phyloP scores from a whole-genome alignment of 768 basidiomycete species.

The Ramaria sp. region DNA sequence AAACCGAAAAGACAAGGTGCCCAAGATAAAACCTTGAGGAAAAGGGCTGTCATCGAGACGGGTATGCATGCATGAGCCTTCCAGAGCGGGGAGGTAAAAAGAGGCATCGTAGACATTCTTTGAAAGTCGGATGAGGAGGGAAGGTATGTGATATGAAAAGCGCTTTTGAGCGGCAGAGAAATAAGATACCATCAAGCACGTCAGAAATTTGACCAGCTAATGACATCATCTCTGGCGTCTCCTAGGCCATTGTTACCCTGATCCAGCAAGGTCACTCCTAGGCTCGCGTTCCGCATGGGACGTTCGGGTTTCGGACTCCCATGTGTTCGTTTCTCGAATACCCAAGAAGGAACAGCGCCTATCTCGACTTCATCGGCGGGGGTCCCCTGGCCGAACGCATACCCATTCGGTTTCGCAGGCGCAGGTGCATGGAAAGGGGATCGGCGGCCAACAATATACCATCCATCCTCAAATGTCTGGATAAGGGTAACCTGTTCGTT shows the following conservation, averaged over 20 bases:
- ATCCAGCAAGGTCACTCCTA: slow-evolving; percentile 45
- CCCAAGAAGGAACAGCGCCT: slow-evolving; percentile 70
- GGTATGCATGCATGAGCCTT: too few relatives aligned
- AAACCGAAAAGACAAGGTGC: not conserved
- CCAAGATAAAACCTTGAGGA: not conserved
- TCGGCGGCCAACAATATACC: slow-evolving; percentile 61
- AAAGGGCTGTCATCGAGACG: too few relatives aligned
- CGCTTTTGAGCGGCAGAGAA: not conserved
- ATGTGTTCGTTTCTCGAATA: slow-evolving; percentile 53
- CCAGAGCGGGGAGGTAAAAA: too few relatives aligned
- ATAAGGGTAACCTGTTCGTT: slow-evolving; percentile 56
- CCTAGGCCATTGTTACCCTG: slow-evolving; percentile 25
- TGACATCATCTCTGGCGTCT: slow-evolving; percentile 29
- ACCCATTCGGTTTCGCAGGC: slow-evolving; percentile 3
- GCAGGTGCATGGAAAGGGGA: slow-evolving; percentile 29
- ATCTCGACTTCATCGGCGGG: slow-evolving; percentile 40
- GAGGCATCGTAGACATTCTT: too few relatives aligned
- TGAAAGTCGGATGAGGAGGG: too few relatives aligned
- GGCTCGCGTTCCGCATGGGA: slow-evolving; percentile 50
- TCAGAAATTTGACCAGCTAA: slow-evolving; percentile 65
- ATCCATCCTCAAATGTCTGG: slow-evolving; percentile 67
- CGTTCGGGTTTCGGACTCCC: slow-evolving; percentile 41
- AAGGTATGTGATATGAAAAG: not conserved
- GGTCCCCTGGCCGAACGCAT: not conserved
- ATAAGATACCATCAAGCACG: not conserved